Evolutionary conservation across 2,329 filamentous ascomycete species (phyloP).

Genomic region (Alternaria postmessia): DNA sequence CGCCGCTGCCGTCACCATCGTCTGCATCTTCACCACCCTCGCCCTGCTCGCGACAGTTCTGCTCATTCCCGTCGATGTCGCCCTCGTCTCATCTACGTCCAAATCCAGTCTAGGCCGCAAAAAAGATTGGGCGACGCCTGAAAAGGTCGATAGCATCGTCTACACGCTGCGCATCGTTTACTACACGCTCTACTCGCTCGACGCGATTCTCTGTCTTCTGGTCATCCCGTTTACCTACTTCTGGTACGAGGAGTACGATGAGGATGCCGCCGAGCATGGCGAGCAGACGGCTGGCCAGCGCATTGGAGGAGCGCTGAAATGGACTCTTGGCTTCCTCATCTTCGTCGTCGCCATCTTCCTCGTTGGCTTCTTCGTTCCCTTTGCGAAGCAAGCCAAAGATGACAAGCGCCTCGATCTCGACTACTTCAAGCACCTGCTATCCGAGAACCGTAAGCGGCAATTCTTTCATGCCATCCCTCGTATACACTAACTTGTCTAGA

Average conservation of each 20-base stretch:
- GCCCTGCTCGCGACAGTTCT: conserved; percentile 90
- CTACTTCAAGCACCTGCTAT: conserved; percentile 85
- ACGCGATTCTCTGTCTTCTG: conserved; percentile 86
- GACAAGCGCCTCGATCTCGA: conserved; percentile 81
- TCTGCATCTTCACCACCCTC: conserved; percentile 87
- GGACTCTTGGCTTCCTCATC: conserved; percentile 83
- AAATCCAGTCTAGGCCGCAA: conserved; percentile 78
- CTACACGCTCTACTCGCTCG: conserved; percentile 90
- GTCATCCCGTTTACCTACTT: conserved; percentile 97
- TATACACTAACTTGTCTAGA: conserved; percentile 56
- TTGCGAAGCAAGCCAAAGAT: conserved; percentile 69
- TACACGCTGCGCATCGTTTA: conserved; percentile 87
- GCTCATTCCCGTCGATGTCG: conserved; percentile 92
- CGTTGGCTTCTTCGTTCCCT: conserved; percentile 91
- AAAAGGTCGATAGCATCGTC: conserved; percentile 78
- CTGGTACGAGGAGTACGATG: conserved; percentile 97
- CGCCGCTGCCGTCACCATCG: conserved; percentile 79
- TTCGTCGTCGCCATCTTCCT: conserved; percentile 85
- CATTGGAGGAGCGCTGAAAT: conserved; percentile 86
- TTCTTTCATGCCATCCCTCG: conserved; percentile 1
- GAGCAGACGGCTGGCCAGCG: conserved; percentile 74
- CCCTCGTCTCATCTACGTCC: conserved; percentile 88
- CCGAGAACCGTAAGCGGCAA: conserved; percentile 73
- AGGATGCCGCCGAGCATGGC: conserved; percentile 83
- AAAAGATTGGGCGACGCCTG: conserved; percentile 93